Base-by-base conservation (phyloP, 2,329 filamentous ascomycete species). In the Alternaria ethzedia region DNA sequence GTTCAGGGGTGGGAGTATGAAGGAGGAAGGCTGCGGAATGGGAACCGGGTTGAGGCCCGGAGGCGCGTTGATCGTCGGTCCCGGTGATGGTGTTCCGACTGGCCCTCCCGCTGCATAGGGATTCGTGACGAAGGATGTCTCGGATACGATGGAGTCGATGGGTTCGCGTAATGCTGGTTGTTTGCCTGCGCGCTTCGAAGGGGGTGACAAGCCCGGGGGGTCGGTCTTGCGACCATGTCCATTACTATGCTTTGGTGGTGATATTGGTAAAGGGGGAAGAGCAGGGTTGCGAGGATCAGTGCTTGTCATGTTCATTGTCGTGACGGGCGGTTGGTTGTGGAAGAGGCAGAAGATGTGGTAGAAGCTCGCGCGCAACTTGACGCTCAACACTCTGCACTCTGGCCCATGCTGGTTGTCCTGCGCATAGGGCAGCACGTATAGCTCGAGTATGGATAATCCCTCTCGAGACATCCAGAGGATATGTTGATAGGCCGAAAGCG, bases 291-390 rank as follows among this genome's bases (percentile, higher is more conserved):
- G 70, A 54, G 71, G 65, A 59, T 80, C 78, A 15, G 72, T 72
- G 3, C 70, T 70, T 26, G 71, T 70, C 73, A 80, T 78, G 61
- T 78, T 79, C 10, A 75, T 75, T 25, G 71, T 69, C 3, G 78
- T 79, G 60, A 97, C 87, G 0, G 91, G 86, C 0, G 95, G 95
- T 57, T 93, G 89, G 80, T 97, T 97, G 83, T 97, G 93, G 77
- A 97, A 98, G 12, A 98, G 87, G 57, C 97, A 96, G 79, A 97
- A 97, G 69, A 99, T 93, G 82, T 99, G 95, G 73, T 96, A 96
- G 78, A 98, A 97, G 20, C 93, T 97, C 15, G 96, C 96, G 64
- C 93, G 90, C 13, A 99, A 86, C 81, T 98, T 99, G 78, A 93
- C 93, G 20, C 92, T 90, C 67, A 99, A 86, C 47, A 98, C 94